Evolutionary conservation across 78 protist genomes (phyloP), one percentile per base, ranked within the genome.

Genomic region (Cavenderia fasciculata): DNA sequence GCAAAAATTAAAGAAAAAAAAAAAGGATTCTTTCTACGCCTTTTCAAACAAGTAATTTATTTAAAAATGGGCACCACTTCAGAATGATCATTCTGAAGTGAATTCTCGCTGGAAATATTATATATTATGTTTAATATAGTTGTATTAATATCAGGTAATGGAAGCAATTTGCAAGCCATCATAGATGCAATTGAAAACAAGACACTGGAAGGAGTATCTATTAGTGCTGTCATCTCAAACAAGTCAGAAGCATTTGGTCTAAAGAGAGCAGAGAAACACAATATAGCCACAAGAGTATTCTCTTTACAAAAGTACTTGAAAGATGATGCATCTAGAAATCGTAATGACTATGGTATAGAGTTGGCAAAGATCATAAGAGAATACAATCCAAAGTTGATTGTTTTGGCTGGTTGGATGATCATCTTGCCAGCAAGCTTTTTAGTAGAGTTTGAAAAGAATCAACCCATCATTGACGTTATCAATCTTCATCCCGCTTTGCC

Each of bases 401-500:
- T 94, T 7, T 52, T 89, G 7, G 96, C 96, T 1, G 96, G 96
- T 19, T 94, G 94, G 94, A 94, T 94, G 96, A 59, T 88, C 11
- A 86, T 94, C n/a, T 38, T 94, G 51, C 72, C 94, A 41, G 27
- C 68, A 23, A 34, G 44, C 14, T 94, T 94, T 27, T 52, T 94
- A 29, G 41, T 61, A 23, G 86, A 61, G 14, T 75, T 74, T 40
- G 46, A 41, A 49, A 59, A 52, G 2, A 59, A 77, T 23, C 1
- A 77, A 31, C 87, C 87, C 59, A 40, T 8, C 8, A 41, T 82
- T 0, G 92, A 84, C 59, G 82, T 94, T 19, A 94, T 94, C 31
- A 94, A 94, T 77, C 51, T 94, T 21, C 96, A 94, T 25, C 96
- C 96, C 5, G 96, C 96, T 4, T 68, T 90, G n/a, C 96, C 96